A percentile compares a stretch with the other conserved stretches of the same genome.
These are phyloP conservation scores for Lasiosphaeria ovina DNA, from an alignment of 495 filamentous ascomycete genomes.

Conservation along the genomic window DNA sequence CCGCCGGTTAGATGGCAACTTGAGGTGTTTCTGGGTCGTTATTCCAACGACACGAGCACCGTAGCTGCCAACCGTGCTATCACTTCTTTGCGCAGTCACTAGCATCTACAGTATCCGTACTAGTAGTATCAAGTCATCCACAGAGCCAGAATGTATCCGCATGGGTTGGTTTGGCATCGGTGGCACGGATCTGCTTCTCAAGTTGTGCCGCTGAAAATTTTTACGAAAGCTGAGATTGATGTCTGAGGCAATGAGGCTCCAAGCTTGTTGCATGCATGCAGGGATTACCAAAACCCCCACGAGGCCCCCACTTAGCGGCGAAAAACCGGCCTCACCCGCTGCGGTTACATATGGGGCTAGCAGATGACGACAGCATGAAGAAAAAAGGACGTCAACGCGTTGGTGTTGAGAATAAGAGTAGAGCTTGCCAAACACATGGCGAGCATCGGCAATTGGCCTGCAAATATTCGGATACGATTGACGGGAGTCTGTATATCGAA, in stretches of 20 bases:
- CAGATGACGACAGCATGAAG: conserved; percentile 25
- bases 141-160: conserved; percentile 12
- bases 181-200: background rate
- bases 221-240: conserved; percentile 17
- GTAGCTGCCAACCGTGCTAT: too few species aligned
- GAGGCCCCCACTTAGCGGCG: conserved; percentile 25
- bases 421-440: background rate
- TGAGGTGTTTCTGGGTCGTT: too few species aligned
- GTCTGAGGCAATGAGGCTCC: conserved; percentile 37
- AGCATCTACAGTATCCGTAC: too few species aligned
- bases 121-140: too few species aligned
- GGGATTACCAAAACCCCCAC: conserved; percentile 15
- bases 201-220: conserved; percentile 30
- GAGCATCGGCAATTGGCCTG: too few species aligned
- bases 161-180: conserved; percentile 27
- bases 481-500: too few species aligned
- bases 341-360: conserved; percentile 4
- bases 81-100: too few species aligned
- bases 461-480: too few species aligned
- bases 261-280: conserved; percentile 6
- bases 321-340: conserved; percentile 18
- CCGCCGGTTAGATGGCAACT: too few species aligned
- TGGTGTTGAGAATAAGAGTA: background rate
- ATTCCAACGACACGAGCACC: too few species aligned
- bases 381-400: conserved; percentile 21